These are phyloP conservation scores for Plectosphaerella sp. DNA, from an alignment of 2,329 filamentous ascomycete species.

Conservation along the genomic window DNA sequence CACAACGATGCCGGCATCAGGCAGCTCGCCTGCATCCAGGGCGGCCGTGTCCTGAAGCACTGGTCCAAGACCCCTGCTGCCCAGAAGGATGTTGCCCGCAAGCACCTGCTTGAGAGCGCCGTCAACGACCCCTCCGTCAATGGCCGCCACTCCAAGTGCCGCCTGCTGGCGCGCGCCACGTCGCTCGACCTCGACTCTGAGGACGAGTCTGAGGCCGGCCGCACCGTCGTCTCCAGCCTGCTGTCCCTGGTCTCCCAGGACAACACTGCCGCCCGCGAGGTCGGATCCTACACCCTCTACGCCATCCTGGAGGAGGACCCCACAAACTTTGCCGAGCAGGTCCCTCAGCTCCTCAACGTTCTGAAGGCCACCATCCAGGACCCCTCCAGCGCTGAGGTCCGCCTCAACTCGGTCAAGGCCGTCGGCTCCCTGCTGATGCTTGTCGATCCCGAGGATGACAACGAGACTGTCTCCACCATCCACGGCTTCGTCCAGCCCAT, in stretches of 20 bases:
- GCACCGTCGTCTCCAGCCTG: constrained; percentile 77
- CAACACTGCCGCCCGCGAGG: constrained; percentile 76
- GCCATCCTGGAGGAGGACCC: constrained; percentile 87
- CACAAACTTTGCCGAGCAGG: constrained; percentile 77
- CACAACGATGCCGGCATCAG: constrained; percentile 70
- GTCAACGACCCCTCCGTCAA: constrained; percentile 73
- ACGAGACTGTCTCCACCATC: constrained; percentile 66
- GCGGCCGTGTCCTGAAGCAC: constrained; percentile 80
- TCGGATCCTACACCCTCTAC: constrained; percentile 89
- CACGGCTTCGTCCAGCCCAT: constrained; percentile 80
- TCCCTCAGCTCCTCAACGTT: constrained; percentile 72
- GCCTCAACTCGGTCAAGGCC: constrained; percentile 89
- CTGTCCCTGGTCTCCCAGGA: constrained; percentile 73
- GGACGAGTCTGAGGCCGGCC: constrained; percentile 46
- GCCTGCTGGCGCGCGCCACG: constrained; percentile 83
- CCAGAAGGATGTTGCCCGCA: constrained; percentile 76
- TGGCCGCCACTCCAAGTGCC: constrained; percentile 80
- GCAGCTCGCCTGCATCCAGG: constrained; percentile 90
- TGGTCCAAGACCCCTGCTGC: constrained; percentile 71
- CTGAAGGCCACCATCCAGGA: constrained; percentile 88
- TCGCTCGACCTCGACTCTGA: constrained; percentile 66
- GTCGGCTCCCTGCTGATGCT: constrained; percentile 84
- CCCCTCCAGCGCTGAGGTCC: constrained; percentile 84
- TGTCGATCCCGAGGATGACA: constrained; percentile 82
- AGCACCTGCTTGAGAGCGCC: constrained; percentile 78